phyloP scores from a whole-genome alignment of 352 stramenopile species.

The Phytophthora constricta region DNA sequence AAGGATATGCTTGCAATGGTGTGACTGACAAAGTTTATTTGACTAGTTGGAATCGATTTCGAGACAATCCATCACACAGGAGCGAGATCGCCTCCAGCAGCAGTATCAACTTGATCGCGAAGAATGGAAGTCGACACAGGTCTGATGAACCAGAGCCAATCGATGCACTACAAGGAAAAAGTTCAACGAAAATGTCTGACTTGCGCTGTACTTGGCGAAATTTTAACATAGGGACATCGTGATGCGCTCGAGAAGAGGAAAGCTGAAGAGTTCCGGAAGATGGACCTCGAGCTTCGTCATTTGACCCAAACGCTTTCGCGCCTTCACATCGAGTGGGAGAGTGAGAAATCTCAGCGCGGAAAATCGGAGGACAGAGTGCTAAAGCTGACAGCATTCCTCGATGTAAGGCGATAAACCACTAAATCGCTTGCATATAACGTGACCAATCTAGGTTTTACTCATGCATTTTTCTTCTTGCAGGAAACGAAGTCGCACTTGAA shows the following conservation, averaged over 20 bases:
- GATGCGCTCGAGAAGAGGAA: slow-evolving; percentile 40
- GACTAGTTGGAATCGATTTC: slow-evolving; percentile 57
- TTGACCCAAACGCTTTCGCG: slow-evolving; percentile 47
- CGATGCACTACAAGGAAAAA: no score
- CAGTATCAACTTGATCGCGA: slow-evolving; percentile 45
- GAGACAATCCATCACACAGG: slow-evolving; percentile 47
- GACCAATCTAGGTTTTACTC: no score
- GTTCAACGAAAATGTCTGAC: neutral
- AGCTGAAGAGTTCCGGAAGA: slow-evolving; percentile 50
- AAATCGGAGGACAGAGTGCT: slow-evolving; percentile 47
- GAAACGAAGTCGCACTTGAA: slow-evolving; percentile 45
- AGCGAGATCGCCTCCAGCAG: slow-evolving; percentile 52
- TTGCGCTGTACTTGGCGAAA: neutral
- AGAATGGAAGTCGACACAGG: slow-evolving; percentile 54
- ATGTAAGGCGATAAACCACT: no score
- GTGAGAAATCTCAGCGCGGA: slow-evolving; percentile 49
- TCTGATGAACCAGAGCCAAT: slow-evolving; percentile 2
- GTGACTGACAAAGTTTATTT: neutral
- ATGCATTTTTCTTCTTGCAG: slow-evolving; percentile 26
- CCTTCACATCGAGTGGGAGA: slow-evolving; percentile 56
- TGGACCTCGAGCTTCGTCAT: slow-evolving; percentile 64
- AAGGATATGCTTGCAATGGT: neutral
- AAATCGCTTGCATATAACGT: neutral
- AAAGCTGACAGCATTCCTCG: slow-evolving; percentile 38
- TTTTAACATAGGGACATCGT: slow-evolving; percentile 14